These are phyloP conservation scores for Rhizophagus sp. DNA, from an alignment of 192 early-diverging fungal species.

Conservation along the genomic window DNA sequence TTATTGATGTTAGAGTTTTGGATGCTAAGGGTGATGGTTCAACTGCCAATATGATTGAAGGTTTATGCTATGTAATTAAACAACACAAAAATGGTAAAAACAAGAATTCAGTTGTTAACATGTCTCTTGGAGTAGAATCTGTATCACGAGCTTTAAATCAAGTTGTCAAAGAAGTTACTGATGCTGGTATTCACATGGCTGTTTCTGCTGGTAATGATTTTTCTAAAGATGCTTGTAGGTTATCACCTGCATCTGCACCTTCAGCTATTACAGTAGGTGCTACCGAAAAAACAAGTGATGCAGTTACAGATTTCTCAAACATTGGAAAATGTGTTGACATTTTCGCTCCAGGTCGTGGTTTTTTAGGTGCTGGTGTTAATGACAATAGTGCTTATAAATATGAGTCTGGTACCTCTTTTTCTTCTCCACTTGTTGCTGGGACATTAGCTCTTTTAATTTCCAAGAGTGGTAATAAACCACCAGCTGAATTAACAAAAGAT, in stretches of 20 bases:
- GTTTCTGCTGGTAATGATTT: conserved; percentile 61
- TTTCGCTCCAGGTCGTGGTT: conserved; percentile 78
- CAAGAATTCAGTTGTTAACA: conserved; percentile 35
- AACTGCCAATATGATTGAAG: conserved; percentile 54
- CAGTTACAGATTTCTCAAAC: conserved; percentile 79
- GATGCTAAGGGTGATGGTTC: conserved; percentile 49
- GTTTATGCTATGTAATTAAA: conserved; percentile 55
- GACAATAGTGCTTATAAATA: conserved; percentile 29
- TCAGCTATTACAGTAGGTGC: conserved; percentile 82
- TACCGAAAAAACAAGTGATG: conserved; percentile 70
- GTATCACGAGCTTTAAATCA: conserved; percentile 30
- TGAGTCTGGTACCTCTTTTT: conserved; percentile 62
- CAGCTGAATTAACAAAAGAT: background rate
- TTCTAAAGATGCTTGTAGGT: conserved; percentile 48
- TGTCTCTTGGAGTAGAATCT: conserved; percentile 41
- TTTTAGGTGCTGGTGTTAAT: conserved; percentile 49
- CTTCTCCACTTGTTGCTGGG: conserved; percentile 58
- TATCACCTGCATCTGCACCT: conserved; percentile 46
- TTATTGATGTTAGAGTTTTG: conserved; percentile 62
- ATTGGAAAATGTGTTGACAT: conserved; percentile 92
- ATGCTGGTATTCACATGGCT: conserved; percentile 53
- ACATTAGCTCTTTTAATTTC: conserved; percentile 42
- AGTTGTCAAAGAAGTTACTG: conserved; percentile 37
- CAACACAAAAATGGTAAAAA: conserved; percentile 12
- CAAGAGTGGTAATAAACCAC: conserved; percentile 1